Base-by-base conservation (phyloP, 495 filamentous ascomycete genomes). In the Podospora bellae-mahoneyi region DNA sequence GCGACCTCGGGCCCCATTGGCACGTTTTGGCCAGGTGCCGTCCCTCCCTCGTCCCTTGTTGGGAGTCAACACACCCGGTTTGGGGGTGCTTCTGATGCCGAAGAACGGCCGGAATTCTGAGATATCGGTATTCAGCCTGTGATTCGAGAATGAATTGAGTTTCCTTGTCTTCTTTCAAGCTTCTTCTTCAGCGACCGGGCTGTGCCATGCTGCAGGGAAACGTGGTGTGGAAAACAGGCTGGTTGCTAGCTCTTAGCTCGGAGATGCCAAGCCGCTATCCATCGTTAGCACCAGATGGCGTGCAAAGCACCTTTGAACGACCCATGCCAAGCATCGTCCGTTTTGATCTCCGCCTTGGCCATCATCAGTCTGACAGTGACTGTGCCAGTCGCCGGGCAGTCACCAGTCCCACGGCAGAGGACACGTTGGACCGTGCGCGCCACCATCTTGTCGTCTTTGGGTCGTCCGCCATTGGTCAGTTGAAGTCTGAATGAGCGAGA, bases 91-190 rank as follows among this genome's bases (percentile, higher is more conserved):
- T 1, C 18, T 20, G 60, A 54, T 59, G 32, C 68, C 68, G 68
- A 70, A 44, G 68, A 70, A 67, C 65, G 68, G 65, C 65, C 65
- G 68, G 60, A 26, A n/a, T 64, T 63, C 54, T 18, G 34, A n/a
- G 9, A 32, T 27, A 27, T 27, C 2, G 10, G 27, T 5, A 30
- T 39, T 62, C 60, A 62, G 60, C 60, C 60, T 62, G 60, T 34
- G 27, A 32, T 34, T 62, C n/a, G 5, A 7, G n/a, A 20, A 10
- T 58, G 4, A n/a, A 58, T 9, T 18, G 16, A 56, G 16, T 9
- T 58, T 58, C 6, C n/a, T 26, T 58, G 39, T 32, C 55, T 10
- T 58, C n/a, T 19, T 9, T 20, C n/a, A 19, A 58, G n/a, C n/a
- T 58, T 58, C 19, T 20, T 58, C 55, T 20, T 58, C n/a, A 56